Evolutionary conservation across 2,329 filamentous ascomycete species (phyloP).

Genomic region (Calonectria ilicicola): DNA sequence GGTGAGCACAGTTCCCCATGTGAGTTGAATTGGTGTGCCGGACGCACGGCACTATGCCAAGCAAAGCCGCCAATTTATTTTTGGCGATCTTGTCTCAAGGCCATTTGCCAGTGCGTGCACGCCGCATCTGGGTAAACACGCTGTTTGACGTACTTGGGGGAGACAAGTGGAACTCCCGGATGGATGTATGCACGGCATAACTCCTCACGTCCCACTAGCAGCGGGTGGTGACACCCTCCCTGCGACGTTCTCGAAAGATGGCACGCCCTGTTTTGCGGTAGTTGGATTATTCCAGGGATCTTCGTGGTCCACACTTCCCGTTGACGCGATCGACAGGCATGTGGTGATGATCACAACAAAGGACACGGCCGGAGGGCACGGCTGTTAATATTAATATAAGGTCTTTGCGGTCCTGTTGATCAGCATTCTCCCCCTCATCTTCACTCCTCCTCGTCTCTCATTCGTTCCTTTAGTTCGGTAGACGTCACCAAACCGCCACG

Average conservation of each 20-base stretch:
- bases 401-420: background rate
- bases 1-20: background rate
- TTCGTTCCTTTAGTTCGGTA: background rate
- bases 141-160: background rate
- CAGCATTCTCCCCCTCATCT: background rate
- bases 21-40: background rate
- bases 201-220: background rate
- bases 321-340: background rate
- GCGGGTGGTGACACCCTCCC: background rate
- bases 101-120: background rate
- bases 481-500: background rate
- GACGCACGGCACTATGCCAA: background rate
- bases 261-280: background rate
- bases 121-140: background rate
- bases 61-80: background rate
- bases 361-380: background rate
- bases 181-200: background rate
- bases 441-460: background rate
- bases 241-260: background rate
- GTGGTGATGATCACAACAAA: background rate
- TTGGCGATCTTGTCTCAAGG: background rate
- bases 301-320: conserved; percentile 1
- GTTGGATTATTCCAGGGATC: background rate
- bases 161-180: background rate
- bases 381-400: background rate